Conservation (phyloP, 2,329 filamentous ascomycete species). For the Colletotrichum noveboracense region DNA sequence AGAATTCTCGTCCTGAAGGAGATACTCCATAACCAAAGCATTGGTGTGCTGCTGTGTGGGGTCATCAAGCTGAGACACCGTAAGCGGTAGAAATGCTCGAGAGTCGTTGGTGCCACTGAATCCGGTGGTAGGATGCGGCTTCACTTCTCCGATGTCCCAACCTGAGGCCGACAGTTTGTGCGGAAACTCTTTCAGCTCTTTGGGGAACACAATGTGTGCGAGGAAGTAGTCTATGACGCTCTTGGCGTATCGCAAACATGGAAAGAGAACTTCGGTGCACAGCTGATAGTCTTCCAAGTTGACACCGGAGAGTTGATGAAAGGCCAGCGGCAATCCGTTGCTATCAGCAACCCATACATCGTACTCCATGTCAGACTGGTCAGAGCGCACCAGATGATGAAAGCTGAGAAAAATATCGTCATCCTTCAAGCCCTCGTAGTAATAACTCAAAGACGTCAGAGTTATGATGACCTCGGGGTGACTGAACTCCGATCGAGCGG, state of each 20-base stretch:
- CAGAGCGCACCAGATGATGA: slow-evolving; percentile 49
- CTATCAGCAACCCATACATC: slow-evolving; percentile 48
- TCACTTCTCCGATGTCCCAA: slow-evolving; percentile 65
- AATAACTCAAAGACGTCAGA: slow-evolving; percentile 62
- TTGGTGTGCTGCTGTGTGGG: slow-evolving; percentile 66
- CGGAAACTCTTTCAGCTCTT: slow-evolving; percentile 66
- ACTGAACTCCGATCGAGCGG: slow-evolving; percentile 63
- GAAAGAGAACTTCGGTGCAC: slow-evolving; percentile 56
- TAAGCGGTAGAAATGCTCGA: slow-evolving; percentile 59
- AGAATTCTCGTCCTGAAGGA: slow-evolving; percentile 60
- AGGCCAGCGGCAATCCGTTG: slow-evolving; percentile 35
- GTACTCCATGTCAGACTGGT: slow-evolving; percentile 59
- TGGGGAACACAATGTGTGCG: slow-evolving; percentile 61
- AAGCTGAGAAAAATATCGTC: slow-evolving; percentile 55
- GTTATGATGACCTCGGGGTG: slow-evolving; percentile 64
- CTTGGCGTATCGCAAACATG: slow-evolving; percentile 56
- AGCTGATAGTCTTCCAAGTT: slow-evolving; percentile 62
- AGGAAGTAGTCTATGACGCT: slow-evolving; percentile 69
- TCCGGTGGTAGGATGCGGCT: slow-evolving; percentile 58
- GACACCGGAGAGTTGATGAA: slow-evolving; percentile 51
- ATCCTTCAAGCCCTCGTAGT: slow-evolving; percentile 58
- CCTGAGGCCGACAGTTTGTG: slow-evolving; percentile 69
- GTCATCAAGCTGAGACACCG: slow-evolving; percentile 61
- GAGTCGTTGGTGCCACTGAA: slow-evolving; percentile 77
- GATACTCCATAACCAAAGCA: slow-evolving; percentile 64